These are phyloP conservation scores for Saksenaea oblongispora DNA, from an alignment of 371 early-diverging fungal species.

Conservation along the genomic window DNA sequence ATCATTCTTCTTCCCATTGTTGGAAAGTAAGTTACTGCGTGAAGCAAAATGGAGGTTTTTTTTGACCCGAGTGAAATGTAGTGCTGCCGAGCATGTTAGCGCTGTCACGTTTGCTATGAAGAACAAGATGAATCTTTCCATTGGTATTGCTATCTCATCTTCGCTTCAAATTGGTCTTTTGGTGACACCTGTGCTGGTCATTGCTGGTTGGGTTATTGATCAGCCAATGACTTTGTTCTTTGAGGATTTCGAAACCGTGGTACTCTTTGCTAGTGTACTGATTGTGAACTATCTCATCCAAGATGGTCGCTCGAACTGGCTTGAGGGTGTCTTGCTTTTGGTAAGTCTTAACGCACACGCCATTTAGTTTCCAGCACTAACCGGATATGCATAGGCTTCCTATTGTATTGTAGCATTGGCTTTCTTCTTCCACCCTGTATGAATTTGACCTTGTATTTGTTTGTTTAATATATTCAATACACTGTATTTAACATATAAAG, in stretches of 20 bases:
- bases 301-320: conserved; percentile 79
- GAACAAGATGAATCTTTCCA: conserved; percentile 88
- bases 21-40: conserved; percentile 52
- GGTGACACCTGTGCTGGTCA: conserved; percentile 82
- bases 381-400: background rate
- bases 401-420: background rate
- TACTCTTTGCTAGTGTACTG: conserved; percentile 82
- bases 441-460: background rate
- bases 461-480: background rate
- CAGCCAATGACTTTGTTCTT: conserved; percentile 82
- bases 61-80: background rate
- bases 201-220: conserved; percentile 84
- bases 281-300: conserved; percentile 80
- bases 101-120: conserved; percentile 83
- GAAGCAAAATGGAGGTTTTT: background rate
- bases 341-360: conserved; percentile 16
- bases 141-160: conserved; percentile 87
- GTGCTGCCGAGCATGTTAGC: conserved; percentile 69
- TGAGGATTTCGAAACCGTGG: conserved; percentile 77
- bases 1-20: conserved; percentile 87
- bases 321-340: conserved; percentile 82
- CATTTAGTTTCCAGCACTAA: background rate
- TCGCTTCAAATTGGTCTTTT: conserved; percentile 88
- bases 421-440: background rate
- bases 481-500: background rate